Base-by-base conservation (phyloP, 2,329 filamentous ascomycete genomes). In the Clarireedia paspali region DNA sequence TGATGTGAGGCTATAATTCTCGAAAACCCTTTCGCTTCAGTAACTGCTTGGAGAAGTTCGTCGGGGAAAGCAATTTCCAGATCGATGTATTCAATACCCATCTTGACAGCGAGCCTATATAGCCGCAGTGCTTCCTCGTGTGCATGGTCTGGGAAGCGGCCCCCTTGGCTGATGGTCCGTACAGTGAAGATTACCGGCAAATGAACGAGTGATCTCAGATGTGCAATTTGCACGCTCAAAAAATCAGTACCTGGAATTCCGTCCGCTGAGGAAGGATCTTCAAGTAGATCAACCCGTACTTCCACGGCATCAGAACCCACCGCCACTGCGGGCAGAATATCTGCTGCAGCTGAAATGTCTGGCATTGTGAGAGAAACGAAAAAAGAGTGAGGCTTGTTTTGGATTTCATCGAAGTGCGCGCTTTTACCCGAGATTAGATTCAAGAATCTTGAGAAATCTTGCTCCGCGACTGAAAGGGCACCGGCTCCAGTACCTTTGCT, bases 1-100 rank as follows among this genome's bases (percentile, higher is more conserved):
- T 99, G 94, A 70, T 99, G 92, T 0, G 94, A 99, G 7, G 92
- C 91, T 64, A 99, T 95, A 67, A 99, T 88, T 59, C 84, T 87
- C 1, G 89, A 90, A 61, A 81, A 78, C 2, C 86, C 85, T 69
- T 89, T 81, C 5, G 71, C 71, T 54, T 85, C 81, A 0, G 81
- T 78, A 4, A 96, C 78, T 14, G 80, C 75, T 47, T 85, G 80
- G 30, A 96, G 78, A 36, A 95, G 76, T n/a, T 84, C 75, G 50
- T 89, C 83, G 0, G 91, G 87, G 70, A 91, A 87, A 0, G 89
- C 88, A 72, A 97, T 88, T 70, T 99, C 94, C 6, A 97, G 75
- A 69, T 99, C 94, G 24, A 99, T 79, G 68, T 95, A 99, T 69
- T 99, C 94, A 45, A 91, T 84, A 7, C 90, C 92, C 70, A 94